Evolutionary conservation across 2,329 filamentous ascomycete genomes (phyloP), one percentile per base, ranked within the genome.

Genomic region (Pyricularia grisea): DNA sequence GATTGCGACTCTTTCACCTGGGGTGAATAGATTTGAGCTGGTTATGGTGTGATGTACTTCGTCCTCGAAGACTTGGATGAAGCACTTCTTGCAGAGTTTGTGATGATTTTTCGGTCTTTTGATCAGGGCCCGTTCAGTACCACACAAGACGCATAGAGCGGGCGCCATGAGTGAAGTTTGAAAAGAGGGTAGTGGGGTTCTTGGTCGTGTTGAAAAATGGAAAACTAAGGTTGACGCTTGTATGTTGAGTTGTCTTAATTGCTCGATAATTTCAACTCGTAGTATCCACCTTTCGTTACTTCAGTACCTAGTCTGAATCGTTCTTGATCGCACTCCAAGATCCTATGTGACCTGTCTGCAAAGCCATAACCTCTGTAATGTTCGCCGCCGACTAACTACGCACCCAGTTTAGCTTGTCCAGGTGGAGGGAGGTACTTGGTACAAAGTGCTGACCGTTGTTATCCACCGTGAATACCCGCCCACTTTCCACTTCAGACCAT

Each of bases 21-120:
- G 88, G 64, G 84, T 83, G 79, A 99, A 99, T 20, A 99, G 86
- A n/a, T 85, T 81, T 23, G 91, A 92, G 1, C 90, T 88, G 30
- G 85, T 89, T 75, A 99, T 97, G 4, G 95, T 98, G 76, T 97
- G 91, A 77, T 98, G 94, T 66, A 97, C 89, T 82, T 99, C 95
- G 71, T 91, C 88, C 79, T 99, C 95, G 76, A 99, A 99, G 65
- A 95, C 85, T 12, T 82, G 75, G 68, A 97, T 87, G 79, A 99
- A 99, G 79, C 95, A 99, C 4, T 84, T 79, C 74, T 92, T 93
- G 85, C 95, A 99, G 65, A 99, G 86, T 75, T 97, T 97, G 74
- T 96, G 89, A 74, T 96, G 89, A 76, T 98, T 97, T 79, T 98
- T 98, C 0, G 95, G 94, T 31, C 95, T 88, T 71, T 97, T 92